Evolutionary conservation across 208 protist genomes (phyloP), one percentile per base, ranked within the genome.

Genomic region (Leishmania mexicana): DNA sequence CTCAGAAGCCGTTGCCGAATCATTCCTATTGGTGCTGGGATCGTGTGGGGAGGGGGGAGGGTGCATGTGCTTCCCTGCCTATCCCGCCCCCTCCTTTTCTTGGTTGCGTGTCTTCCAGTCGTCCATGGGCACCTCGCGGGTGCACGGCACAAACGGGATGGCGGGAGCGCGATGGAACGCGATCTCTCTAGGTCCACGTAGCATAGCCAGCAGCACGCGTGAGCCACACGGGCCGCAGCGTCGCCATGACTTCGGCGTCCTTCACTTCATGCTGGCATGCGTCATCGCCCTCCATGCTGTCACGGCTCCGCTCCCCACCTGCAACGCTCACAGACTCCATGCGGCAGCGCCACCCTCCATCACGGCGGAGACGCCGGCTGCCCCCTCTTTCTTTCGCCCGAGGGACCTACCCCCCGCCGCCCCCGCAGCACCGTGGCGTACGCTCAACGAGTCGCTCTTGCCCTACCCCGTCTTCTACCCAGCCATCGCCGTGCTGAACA

Each of bases 391-490:
- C 24, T 3, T 35, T 11, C 67, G 8, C 3, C 11, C 35, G 73
- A 31, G 35, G 11, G 38, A 7, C 21, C 78, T 83, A 1, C 83
- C 83, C 21, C 83, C 83, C 38, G 64, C 78, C 1, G 19, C 38
- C 21, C 83, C 83, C 19, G 64, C 64, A 1, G 83, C 53, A 45
- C 83, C 83, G 45, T 86, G 83, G 83, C 78, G 70, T 8, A 76
- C 67, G 45, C 45, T 82, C 31, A 80, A 83, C 31, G 83, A 86
- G 17, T 79, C 83, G 11, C 83, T 86, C 13, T 53, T 86, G 24
- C 83, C 83, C 57, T 86, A 86, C 67, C 83, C 83, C 40, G 74
- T 86, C 78, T 86, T 86, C 42, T 76, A 86, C 67, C 78, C 83
- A 4, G 83, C 83, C 38, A 80, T 77, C 5, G 83, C 83, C 7